These are phyloP conservation scores for Senna siamea DNA, from an alignment of 306 rosid genomes.

Conservation along the genomic window DNA sequence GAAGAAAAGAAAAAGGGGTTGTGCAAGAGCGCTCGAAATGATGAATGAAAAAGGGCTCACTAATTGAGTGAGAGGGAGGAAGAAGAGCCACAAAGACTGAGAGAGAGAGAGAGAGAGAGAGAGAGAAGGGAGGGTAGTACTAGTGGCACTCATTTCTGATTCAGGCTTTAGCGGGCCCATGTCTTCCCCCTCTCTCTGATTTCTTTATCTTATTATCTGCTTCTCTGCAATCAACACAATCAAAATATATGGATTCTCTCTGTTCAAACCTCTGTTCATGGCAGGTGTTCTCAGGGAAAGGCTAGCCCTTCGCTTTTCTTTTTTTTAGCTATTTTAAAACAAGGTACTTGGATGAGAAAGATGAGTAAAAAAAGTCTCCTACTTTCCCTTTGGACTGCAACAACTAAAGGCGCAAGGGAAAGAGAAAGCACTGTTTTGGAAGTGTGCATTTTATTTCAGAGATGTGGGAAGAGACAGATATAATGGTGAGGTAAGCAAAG, in stretches of 20 bases:
- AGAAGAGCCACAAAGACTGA: constrained; percentile 46
- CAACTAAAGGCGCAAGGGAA: constrained; percentile 41
- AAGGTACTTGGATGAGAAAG: constrained; percentile 44
- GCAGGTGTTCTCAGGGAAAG: constrained; percentile 57
- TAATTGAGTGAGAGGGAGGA: constrained; percentile 43
- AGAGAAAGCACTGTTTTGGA: constrained; percentile 41
- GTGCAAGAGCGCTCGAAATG: constrained; percentile 34
- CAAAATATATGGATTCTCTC: constrained; percentile 75
- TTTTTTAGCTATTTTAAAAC: constrained; percentile 42
- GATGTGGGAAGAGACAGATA: constrained; percentile 18
- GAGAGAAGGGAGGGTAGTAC: too few relatives aligned
- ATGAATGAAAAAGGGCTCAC: constrained; percentile 46
- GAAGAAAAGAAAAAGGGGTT: constrained; percentile 1
- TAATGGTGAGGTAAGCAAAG: constrained; percentile 61
- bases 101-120: too few relatives aligned
- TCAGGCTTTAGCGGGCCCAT: constrained; percentile 85
- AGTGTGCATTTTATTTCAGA: constrained; percentile 37
- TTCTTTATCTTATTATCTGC: constrained; percentile 54
- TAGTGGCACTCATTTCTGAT: constrained; percentile 69
- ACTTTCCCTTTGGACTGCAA: constrained; percentile 49
- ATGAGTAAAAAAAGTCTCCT: constrained; percentile 35
- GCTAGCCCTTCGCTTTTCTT: constrained; percentile 41
- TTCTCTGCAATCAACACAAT: constrained; percentile 60
- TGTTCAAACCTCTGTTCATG: constrained; percentile 68
- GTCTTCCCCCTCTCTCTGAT: constrained; percentile 47